Percentiles rank a stretch among this genome's conserved stretches.
Conservation (phyloP, 1,284 basidiomycete genomes). For the Cryptococcus jaspeensis region DNA sequence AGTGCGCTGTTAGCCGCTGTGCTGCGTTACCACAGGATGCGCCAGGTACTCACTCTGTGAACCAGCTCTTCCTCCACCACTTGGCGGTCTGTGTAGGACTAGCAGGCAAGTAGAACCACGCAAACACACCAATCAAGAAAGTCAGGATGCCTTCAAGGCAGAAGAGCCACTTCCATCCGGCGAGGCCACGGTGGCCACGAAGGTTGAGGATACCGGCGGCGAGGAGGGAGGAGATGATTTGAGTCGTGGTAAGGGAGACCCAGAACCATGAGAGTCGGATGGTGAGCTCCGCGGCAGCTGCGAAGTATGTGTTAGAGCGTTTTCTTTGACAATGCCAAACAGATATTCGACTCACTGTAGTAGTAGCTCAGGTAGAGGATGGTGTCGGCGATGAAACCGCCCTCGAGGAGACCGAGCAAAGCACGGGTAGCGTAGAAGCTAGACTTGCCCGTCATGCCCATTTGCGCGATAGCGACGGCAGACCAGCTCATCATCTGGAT, state of each 20-base stretch:
- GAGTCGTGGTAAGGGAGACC: conserved; percentile 28
- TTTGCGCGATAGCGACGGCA: conserved; percentile 36
- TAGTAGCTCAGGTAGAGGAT: conserved; percentile 53
- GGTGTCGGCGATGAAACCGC: conserved; percentile 51
- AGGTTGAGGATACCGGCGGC: conserved; percentile 46
- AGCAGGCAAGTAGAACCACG: conserved; percentile 45
- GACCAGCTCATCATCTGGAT: conserved; percentile 50
- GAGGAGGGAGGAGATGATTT: conserved; percentile 38
- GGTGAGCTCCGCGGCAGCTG: conserved; percentile 40
- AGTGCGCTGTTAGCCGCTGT: too few relatives aligned
- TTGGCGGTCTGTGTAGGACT: conserved; percentile 45
- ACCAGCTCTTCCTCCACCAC: conserved; percentile 44
- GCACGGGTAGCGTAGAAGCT: conserved; percentile 45
- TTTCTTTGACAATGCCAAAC: too few relatives aligned
- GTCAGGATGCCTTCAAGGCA: conserved; percentile 24
- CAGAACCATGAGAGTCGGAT: conserved; percentile 50
- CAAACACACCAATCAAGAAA: conserved; percentile 40
- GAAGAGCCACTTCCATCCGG: conserved; percentile 44
- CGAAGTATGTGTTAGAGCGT: not conserved
- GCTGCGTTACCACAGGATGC: too few relatives aligned
- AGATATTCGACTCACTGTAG: conserved; percentile 34
- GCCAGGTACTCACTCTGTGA: conserved; percentile 45
- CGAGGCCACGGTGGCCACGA: conserved; percentile 33
- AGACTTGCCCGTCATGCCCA: conserved; percentile 24
- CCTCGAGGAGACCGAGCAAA: conserved; percentile 48